Evolutionary conservation across 2,329 filamentous ascomycete species (phyloP), one percentile per base, ranked within the genome.

Genomic region (Cadophora gregata): DNA sequence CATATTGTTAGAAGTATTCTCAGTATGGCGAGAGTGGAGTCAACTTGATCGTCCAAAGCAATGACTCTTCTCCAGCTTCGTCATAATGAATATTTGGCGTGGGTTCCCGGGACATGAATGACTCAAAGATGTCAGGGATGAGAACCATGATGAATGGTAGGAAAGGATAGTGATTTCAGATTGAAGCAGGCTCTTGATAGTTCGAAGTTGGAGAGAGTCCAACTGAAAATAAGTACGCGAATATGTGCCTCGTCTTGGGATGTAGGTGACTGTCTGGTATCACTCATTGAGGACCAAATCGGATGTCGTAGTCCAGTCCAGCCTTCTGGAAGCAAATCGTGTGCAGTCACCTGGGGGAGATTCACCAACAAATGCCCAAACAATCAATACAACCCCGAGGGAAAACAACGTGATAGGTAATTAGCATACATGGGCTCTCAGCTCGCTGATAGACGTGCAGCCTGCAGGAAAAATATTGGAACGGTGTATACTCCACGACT

Each of bases 41-140:
- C 9, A 14, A 50, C 47, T 55, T 36, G 51, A 55, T 55, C 14
- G 51, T 36, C 51, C 51, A 55, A 3, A 19, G 27, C n/a, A 55
- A 24, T 10, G 51, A 31, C 21, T 55, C 51, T 29, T 55, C 27
- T 36, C 51, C 16, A 16, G 21, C 25, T n/a, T 36, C 31, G 8
- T 33, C 16, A 24, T 55, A 55, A 36, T 55, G 51, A 14, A 55
- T 21, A 16, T 55, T 55, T 4, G 10, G 51, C 25, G n/a, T 27
- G 3, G 51, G 51, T n/a, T 33, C 27, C 7, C 51, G 51, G 33
- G 27, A n/a, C 51, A 55, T 55, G 29, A 55, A 55, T 2, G 51
- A 55, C 51, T 55, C 51, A 27, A 55, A 55, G 29, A 55, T 55
- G n/a, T 55, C 51, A 33, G 51, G 51, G 3, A 55, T 55, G 12